Evolutionary conservation across 176 grass and related monocot species (phyloP).

Genomic region (Carex parvula): DNA sequence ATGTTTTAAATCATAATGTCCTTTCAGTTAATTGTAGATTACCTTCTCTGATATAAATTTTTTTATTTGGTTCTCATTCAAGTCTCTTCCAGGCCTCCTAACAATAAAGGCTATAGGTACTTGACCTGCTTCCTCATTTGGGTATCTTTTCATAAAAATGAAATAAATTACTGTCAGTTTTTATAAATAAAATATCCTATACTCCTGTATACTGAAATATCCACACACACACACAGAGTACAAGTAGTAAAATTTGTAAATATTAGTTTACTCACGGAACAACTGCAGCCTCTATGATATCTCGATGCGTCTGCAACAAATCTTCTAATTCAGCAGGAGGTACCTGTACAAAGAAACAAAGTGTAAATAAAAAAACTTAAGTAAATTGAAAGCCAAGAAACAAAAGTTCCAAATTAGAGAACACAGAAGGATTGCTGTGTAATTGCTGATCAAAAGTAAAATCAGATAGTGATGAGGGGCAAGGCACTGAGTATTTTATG

Average conservation of each 20-base stretch:
- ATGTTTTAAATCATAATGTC: neutral
- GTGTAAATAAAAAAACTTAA: neutral
- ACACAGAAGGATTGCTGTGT: neutral
- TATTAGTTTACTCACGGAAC: slow-evolving; percentile 35
- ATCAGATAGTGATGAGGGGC: neutral
- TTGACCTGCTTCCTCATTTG: slow-evolving; percentile 43
- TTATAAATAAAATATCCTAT: neutral
- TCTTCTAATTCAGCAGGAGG: slow-evolving; percentile 42
- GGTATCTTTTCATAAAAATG: slow-evolving; percentile 30
- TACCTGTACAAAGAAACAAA: slow-evolving; percentile 28
- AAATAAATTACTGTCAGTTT: neutral
- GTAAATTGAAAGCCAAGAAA: neutral
- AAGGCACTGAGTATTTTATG: too few species aligned
- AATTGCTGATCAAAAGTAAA: neutral
- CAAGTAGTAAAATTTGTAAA: neutral
- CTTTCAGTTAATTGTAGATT: neutral
- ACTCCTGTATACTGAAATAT: neutral
- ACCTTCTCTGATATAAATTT: slow-evolving; percentile 39
- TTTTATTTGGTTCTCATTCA: slow-evolving; percentile 31
- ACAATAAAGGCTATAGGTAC: slow-evolving; percentile 39
- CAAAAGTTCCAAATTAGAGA: neutral
- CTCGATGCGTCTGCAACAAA: slow-evolving; percentile 25
- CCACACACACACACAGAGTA: neutral
- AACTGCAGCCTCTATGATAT: slow-evolving; percentile 37
- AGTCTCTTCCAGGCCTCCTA: neutral